These are phyloP conservation scores for Tillandsia leiboldiana DNA, from an alignment of 176 grass and related monocot genomes.

Conservation along the genomic window DNA sequence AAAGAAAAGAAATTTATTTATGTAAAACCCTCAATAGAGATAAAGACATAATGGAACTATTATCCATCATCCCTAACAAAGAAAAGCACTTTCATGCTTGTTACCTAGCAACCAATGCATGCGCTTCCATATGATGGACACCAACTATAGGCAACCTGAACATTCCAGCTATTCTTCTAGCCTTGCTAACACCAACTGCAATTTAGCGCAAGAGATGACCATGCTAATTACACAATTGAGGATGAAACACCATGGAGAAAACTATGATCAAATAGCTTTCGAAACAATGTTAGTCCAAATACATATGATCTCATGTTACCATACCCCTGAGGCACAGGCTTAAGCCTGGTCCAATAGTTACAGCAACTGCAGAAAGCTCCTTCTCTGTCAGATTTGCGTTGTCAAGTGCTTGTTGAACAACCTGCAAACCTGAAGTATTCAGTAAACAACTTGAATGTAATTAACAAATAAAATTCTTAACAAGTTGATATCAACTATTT, in stretches of 20 bases:
- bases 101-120: conserved; percentile 94
- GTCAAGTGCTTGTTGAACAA: conserved; percentile 74
- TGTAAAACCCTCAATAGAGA: too few relatives aligned
- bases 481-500: not conserved
- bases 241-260: not conserved
- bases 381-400: conserved; percentile 56
- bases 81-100: not conserved
- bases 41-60: too few relatives aligned
- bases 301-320: not conserved
- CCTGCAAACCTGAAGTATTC: conserved; percentile 32
- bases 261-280: not conserved
- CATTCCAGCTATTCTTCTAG: conserved; percentile 57
- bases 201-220: too few relatives aligned
- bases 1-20: too few relatives aligned
- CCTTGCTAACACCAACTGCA: conserved; percentile 93
- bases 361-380: conserved; percentile 78
- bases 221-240: too few relatives aligned
- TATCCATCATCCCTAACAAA: too few relatives aligned
- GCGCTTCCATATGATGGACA: conserved; percentile 95
- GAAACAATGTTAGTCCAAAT: not conserved
- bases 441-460: not conserved
- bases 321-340: conserved; percentile 91
- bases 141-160: conserved; percentile 73
- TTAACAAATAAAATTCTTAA: not conserved
- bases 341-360: conserved; percentile 88